Evolutionary conservation across 2,329 filamentous ascomycete species (phyloP), one percentile per base, ranked within the genome.

Genomic region (Westerdykella sp.): DNA sequence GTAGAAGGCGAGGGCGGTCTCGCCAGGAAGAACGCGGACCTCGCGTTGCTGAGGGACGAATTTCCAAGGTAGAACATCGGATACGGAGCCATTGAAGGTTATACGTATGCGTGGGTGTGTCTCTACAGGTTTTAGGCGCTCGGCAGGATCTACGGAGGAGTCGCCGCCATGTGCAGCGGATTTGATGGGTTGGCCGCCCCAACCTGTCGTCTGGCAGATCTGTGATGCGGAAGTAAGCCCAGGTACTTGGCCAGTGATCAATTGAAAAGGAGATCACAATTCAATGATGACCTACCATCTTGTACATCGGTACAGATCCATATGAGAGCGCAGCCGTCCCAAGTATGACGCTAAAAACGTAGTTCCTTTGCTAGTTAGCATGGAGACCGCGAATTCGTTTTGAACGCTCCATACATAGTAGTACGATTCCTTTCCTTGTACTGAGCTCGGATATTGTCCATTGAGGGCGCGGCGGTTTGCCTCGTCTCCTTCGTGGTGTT

Each of bases 1-100:
- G 71, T 96, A 98, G 68, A 98, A 98, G 3, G 94, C 93, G 52
- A 98, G 75, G 4, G 93, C 93, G 2, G 93, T 98, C 74, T 98
- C 93, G 51, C 94, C 94, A 0, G 93, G 94, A 1, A 97, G 76
- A 1, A 98, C 91, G 44, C 88, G 82, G 41, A 98, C 93, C 73
- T 98, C 93, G 45, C 91, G 86, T 73, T 98, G 93, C 69, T 98
- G 93, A 1, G 93, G 93, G 2, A 82, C 82, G 68, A 98, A 98
- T 66, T 96, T 96, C 93, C 93, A 98, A 1, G 91, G 90, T 22
- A 98, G 77, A 1, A 95, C 83, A 64, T 97, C 93, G 1, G 91
- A 97, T 1, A 96, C 90, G 22, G 88, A 94, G 38, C 90, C 87
- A 62, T 89, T 93, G 78, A 98, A 98, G 21, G 90, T 97, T 52